phyloP scores from a whole-genome alignment of 1,139 yeast genomes.

The Pichia sp. region DNA sequence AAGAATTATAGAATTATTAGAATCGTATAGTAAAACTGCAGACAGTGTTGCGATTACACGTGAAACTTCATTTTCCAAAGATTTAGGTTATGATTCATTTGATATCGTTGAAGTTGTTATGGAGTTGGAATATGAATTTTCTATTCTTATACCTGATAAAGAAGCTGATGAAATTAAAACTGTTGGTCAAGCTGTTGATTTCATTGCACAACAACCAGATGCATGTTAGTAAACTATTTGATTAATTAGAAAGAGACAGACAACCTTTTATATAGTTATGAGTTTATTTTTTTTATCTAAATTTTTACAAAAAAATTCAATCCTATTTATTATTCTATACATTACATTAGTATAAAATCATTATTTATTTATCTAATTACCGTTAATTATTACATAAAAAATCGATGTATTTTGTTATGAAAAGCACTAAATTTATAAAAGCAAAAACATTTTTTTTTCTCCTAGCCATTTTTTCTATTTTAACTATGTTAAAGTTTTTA shows the following conservation, averaged over 20 bases:
- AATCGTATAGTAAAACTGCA: slow-evolving; percentile 68
- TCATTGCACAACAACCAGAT: slow-evolving; percentile 66
- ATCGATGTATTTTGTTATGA: too few species aligned
- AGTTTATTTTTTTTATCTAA: not conserved
- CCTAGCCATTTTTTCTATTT: too few species aligned
- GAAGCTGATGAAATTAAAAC: slow-evolving; percentile 81
- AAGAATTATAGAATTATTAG: slow-evolving; percentile 71
- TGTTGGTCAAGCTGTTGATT: slow-evolving; percentile 75
- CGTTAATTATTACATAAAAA: too few species aligned
- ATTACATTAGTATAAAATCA: not conserved
- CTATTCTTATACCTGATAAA: slow-evolving; percentile 68
- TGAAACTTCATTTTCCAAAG: slow-evolving; percentile 58
- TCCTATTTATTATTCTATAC: not conserved
- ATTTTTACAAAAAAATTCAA: not conserved
- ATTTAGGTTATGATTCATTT: slow-evolving; percentile 78
- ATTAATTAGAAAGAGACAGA: too few species aligned
- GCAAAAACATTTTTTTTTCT: too few species aligned
- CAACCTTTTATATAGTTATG: not conserved
- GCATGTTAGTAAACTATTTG: slow-evolving; percentile 50
- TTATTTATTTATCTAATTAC: too few species aligned
- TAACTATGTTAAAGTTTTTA: not conserved
- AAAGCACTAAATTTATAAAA: too few species aligned
- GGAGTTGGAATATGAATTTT: slow-evolving; percentile 82
- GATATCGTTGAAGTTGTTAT: slow-evolving; percentile 86
- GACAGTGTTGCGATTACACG: slow-evolving; percentile 43